These are phyloP conservation scores for Diplodia mutila DNA, from an alignment of 2,329 filamentous ascomycete species.

Conservation along the genomic window DNA sequence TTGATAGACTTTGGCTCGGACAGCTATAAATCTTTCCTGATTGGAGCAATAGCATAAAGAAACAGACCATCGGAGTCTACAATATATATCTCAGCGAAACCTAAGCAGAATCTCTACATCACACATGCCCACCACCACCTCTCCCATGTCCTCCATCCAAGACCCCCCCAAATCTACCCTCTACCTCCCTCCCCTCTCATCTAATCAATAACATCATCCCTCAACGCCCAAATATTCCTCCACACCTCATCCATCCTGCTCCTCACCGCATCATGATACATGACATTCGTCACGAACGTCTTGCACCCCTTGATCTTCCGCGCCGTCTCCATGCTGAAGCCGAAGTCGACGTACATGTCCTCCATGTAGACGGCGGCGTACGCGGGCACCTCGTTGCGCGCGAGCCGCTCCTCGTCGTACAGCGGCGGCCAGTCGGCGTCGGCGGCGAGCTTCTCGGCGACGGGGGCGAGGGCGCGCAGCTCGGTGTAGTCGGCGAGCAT, in stretches of 20 bases:
- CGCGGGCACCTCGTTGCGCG: conserved; percentile 78
- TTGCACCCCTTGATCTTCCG: conserved; percentile 74
- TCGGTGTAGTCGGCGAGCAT: conserved; percentile 83
- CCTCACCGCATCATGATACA: conserved; percentile 85
- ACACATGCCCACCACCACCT: no score
- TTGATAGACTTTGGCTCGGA: no score
- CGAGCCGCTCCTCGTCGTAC: conserved; percentile 75
- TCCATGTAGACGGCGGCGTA: conserved; percentile 84
- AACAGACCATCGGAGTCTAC: no score
- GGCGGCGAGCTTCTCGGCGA: conserved; percentile 71
- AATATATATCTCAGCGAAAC: no score
- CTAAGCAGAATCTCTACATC: neutral
- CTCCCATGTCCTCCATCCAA: neutral
- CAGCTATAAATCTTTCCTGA: no score
- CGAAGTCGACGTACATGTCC: conserved; percentile 90
- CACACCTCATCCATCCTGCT: conserved; percentile 76
- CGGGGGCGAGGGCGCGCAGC: conserved; percentile 68
- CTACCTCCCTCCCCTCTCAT: neutral
- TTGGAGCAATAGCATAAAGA: no score
- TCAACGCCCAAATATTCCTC: conserved; percentile 72
- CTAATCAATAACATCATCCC: conserved; percentile 59
- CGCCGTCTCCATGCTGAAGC: conserved; percentile 73
- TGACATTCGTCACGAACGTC: conserved; percentile 80
- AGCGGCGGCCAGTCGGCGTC: conserved; percentile 72
- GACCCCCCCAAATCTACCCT: neutral